Percentiles rank a stretch among this genome's conserved stretches.
phyloP scores from a whole-genome alignment of 73 alveolate genomes.

The Paraurostyla sp. region DNA sequence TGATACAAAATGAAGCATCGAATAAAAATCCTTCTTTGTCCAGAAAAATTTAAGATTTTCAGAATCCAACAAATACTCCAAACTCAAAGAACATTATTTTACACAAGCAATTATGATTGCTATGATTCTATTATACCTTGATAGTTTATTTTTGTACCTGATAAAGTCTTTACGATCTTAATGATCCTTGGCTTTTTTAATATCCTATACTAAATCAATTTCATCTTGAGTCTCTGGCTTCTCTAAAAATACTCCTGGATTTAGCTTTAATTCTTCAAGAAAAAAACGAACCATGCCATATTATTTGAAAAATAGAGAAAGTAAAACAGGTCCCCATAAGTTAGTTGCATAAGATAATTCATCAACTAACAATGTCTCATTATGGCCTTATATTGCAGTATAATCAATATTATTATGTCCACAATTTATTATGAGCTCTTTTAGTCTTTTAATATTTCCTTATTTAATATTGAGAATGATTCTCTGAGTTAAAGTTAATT shows the following conservation, averaged over 20 bases:
- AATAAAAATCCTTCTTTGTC: background rate
- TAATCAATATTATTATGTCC: background rate
- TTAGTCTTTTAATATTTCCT: background rate
- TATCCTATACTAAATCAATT: background rate
- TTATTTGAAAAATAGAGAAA: background rate
- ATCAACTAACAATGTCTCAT: background rate
- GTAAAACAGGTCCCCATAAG: constrained; percentile 36
- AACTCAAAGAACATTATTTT: background rate
- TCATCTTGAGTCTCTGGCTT: constrained; percentile 19
- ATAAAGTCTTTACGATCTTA: background rate
- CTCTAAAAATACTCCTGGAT: background rate
- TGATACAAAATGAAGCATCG: constrained; percentile 2
- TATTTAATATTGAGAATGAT: background rate
- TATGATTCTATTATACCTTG: background rate
- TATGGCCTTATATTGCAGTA: background rate
- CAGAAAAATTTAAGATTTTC: background rate
- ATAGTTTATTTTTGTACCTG: constrained; percentile 1
- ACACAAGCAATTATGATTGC: constrained; percentile 2
- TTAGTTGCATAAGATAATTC: background rate
- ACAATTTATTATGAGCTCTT: background rate
- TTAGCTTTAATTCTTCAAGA: background rate
- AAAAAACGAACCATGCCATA: background rate
- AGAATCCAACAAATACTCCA: background rate
- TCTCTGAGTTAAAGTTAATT: background rate
- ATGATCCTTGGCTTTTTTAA: background rate